Base-by-base conservation (phyloP, 176 grass and related monocot genomes). In the Carex littledalei region DNA sequence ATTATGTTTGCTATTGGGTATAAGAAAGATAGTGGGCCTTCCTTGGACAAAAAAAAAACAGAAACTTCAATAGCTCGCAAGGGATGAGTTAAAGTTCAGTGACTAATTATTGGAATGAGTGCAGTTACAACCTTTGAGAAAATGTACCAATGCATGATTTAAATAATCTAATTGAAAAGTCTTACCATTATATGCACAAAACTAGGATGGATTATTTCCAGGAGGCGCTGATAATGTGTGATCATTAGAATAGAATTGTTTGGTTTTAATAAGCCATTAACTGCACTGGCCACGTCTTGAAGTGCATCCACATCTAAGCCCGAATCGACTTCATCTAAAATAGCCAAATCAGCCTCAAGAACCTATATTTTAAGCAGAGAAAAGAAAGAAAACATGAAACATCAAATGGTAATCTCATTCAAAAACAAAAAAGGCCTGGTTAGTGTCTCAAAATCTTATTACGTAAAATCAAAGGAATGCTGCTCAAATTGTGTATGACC, bases 291-390 rank as follows among this genome's bases (percentile, higher is more conserved):
- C 78, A 99, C 91, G 62, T 99, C 93, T 90, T 92, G 91, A 63
- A 99, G 90, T 79, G 91, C 96, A 89, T 99, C 96, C 80, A 99
- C 96, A 93, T 99, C 96, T 84, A 95, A 91, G 21, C 96, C 96
- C 50, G 93, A 95, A 88, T 99, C 96, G 26, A 99, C 93, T 77
- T 99, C 96, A 84, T 99, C 96, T 64, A 99, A 87, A 92, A 99
- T 91, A 67, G 93, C 93, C 71, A 95, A 88, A 94, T 99, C 90
- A 85, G 96, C 93, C 78, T 92, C 90, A 71, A 95, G 81, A 16
- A 95, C 91, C 96, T 98, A 89, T 82, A 74, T 81, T 37, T 73
- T 45, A 86, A 84, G 17, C 77, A 47, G 70, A 88, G 62, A 86
- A 52, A 84, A 43, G 76, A 49, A 73, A 71, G 26, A 82, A 21